Conservation (phyloP, 345 rosid genomes). For the Aquilaria sinensis region DNA sequence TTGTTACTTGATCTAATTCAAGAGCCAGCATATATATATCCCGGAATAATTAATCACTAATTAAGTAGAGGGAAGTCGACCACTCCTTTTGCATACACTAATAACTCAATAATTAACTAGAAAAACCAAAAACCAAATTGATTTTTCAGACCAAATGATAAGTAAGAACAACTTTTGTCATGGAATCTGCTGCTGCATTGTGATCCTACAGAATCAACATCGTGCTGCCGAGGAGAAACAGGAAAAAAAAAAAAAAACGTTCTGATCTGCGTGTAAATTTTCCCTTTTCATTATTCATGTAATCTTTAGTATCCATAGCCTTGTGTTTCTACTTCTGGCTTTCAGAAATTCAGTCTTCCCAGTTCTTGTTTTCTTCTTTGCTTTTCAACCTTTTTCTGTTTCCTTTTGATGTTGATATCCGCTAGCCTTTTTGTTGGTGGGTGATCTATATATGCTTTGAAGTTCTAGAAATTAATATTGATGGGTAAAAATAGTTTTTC, state of each 20-base stretch:
- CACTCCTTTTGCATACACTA: no score
- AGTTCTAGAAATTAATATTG: no score
- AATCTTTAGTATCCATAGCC: slow-evolving; percentile 13
- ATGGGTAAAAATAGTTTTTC: not conserved
- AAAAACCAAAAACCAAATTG: not conserved
- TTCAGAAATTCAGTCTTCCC: slow-evolving; percentile 2
- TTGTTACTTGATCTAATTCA: no score
- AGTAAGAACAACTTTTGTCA: not conserved
- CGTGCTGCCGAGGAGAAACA: not conserved
- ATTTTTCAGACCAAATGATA: not conserved
- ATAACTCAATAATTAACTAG: no score
- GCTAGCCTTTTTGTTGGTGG: no score
- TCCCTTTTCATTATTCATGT: not conserved
- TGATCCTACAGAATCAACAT: not conserved
- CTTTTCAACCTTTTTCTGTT: not conserved
- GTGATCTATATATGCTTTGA: no score
- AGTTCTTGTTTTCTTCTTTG: not conserved
- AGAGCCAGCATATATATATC: no score
- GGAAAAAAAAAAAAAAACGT: not conserved
- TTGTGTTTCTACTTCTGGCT: slow-evolving; percentile 8
- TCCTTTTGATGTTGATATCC: no score
- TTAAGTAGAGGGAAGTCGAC: no score
- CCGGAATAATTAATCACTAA: no score
- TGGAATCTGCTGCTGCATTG: not conserved
- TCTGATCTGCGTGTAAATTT: not conserved